Evolutionary conservation across 1,284 basidiomycete species (phyloP), one percentile per base, ranked within the genome.

Genomic region (Mycena citricolor): DNA sequence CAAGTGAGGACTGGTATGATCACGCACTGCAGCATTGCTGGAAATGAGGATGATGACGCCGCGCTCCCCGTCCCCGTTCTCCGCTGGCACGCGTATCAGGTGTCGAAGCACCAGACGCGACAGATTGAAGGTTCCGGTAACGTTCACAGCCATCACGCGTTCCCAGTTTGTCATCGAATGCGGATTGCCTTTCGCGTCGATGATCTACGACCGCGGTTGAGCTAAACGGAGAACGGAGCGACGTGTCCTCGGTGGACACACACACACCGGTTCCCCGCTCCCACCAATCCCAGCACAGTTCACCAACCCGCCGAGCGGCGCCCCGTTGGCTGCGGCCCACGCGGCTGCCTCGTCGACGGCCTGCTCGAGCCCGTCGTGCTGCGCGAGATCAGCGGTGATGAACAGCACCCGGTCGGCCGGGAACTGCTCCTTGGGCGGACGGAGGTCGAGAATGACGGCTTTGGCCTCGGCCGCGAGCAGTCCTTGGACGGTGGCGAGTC

Each of bases 91-190:
- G 20, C 65, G 61, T 10, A 73, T 61, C 21, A 80, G 63, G 49
- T 78, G 66, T 54, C 74, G 64, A 43, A 76, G 64, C 20, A 66
- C 72, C 16, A 77, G 60, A 14, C 77, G 64, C 12, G 74, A 73
- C 25, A 79, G 63, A 52, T 80, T 74, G 61, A 79, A 79, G 2
- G 72, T 64, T 20, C 76, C 77, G 2, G 74, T 73, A 11, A 79
- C 58, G 52, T 80, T 80, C 28, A 79, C 69, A 6, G 57, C 67
- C 11, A 79, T 48, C 2, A 69, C 65, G 38, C 74, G 70, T 26
- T 79, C 63, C 75, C 76, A 80, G 1, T 73, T 54, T 29, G 73
- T 73, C 13, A 74, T 59, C 8, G 68, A 65, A 49, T 77, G 74
- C 0, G 72, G 64, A 33, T 71, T 62, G n/a, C 69, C 68, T n/a